A percentile compares a stretch with the other conserved stretches of the same genome.
These are phyloP conservation scores for Halenospora varia DNA, from an alignment of 495 filamentous ascomycete species.

Conservation along the genomic window DNA sequence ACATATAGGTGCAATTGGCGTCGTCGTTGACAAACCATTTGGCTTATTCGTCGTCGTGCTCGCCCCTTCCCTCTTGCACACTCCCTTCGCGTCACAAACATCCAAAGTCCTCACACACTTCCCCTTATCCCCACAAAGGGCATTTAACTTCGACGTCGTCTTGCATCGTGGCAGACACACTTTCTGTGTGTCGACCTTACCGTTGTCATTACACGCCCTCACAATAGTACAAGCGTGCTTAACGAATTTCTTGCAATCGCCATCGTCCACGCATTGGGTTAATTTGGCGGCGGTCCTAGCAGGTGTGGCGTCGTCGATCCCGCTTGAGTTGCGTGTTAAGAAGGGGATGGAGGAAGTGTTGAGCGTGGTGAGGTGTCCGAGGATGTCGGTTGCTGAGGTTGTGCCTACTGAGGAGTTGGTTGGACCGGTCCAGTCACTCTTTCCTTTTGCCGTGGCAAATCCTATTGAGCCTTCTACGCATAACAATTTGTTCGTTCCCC, in stretches of 20 bases:
- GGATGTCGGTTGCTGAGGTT: background rate
- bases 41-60: no score
- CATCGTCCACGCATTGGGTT: background rate
- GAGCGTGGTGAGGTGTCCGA: background rate
- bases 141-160: background rate
- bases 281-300: background rate
- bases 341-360: background rate
- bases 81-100: no score
- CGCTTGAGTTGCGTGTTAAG: background rate
- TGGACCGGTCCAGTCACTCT: background rate
- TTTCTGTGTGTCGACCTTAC: background rate
- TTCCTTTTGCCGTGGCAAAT: background rate
- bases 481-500: constrained; percentile 14
- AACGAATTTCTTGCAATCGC: background rate
- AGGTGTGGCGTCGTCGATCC: background rate
- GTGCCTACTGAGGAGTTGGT: background rate
- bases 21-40: no score
- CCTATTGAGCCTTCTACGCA: constrained; percentile 24
- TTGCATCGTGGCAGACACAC: background rate
- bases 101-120: no score
- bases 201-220: background rate
- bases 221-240: background rate
- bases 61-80: no score
- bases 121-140: no score
- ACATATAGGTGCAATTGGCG: no score